Base-by-base conservation (phyloP, 805 yeast species). In the Saturnispora kantuleensis region DNA sequence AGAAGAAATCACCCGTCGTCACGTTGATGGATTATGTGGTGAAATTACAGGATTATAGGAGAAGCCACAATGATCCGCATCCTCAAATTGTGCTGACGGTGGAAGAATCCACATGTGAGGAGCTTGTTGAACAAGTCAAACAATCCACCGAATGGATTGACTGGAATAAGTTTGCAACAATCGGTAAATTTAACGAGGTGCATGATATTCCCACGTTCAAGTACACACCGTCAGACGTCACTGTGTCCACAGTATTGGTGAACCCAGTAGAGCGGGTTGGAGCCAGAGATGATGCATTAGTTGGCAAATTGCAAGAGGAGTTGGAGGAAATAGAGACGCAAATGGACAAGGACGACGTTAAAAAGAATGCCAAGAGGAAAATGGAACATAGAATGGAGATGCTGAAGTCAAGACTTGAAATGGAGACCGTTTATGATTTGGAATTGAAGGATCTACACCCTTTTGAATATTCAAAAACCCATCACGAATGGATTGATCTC, bases 91-190 rank as follows among this genome's bases (percentile, higher is more conserved):
- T 56, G 10, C 46, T 62, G n/a, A 58, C 57, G 3, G 54, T 56
- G 9, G 53, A 58, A 7, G 45, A 57, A 1, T 39, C 52, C 6
- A 39, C 54, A 46, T 66, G 84, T n/a, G 67, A 62, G 5, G 55
- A 59, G 2, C 67, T 83, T 54, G 68, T 79, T 44, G 59, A 64
- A 6, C 74, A 75, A 40, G 62, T 83, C 38, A 78, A 70, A 51
- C 57, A 58, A 2, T 71, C 67, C 47, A 59, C 62, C 0, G 81
- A 84, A 11, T 76, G 82, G 75, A 49, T 62, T 40, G 62, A 60
- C 43, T 61, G 65, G 66, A 47, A 50, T 18, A 56, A 49, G 36
- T 62, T 58, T 50, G 57, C 58, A 4, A 46, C 50, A 10, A 32
- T 62, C 12, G 66, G 65, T 1, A 41, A 47, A 4, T 62, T 58